Evolutionary conservation across 2,329 filamentous ascomycete species (phyloP).

Genomic region (Diaporthe capsici): DNA sequence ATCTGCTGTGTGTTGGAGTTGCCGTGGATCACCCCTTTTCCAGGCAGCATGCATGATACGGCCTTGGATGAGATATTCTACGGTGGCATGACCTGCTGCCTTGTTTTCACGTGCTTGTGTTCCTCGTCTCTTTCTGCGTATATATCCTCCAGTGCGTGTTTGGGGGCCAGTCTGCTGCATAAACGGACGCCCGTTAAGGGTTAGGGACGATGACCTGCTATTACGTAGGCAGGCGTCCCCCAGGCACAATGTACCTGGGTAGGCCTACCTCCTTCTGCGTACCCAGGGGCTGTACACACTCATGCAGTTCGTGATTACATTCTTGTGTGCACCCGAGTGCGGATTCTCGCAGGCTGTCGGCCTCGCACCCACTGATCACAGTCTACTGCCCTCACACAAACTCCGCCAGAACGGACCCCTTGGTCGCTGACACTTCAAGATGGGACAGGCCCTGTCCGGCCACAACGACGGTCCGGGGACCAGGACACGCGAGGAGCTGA

Average conservation of each 20-base stretch:
- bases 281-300: background rate
- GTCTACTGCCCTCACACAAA: background rate
- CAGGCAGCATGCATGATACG: background rate
- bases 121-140: background rate
- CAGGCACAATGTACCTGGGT: background rate
- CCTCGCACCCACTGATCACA: background rate
- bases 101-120: background rate
- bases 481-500: slow-evolving; percentile 66
- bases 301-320: background rate
- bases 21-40: too few species aligned
- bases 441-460: slow-evolving; percentile 40
- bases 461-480: slow-evolving; percentile 34
- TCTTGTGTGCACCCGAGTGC: background rate
- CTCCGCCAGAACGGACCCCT: too few species aligned
- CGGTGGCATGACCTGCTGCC: background rate
- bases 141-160: background rate
- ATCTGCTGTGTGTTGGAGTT: too few species aligned
- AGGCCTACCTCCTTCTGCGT: background rate
- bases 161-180: background rate
- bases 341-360: background rate
- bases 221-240: background rate
- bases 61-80: background rate
- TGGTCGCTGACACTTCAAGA: background rate
- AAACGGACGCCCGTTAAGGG: background rate
- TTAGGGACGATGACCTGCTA: background rate